Base-by-base conservation (phyloP, 2,329 filamentous ascomycete species). In the Ascochyta fabae region DNA sequence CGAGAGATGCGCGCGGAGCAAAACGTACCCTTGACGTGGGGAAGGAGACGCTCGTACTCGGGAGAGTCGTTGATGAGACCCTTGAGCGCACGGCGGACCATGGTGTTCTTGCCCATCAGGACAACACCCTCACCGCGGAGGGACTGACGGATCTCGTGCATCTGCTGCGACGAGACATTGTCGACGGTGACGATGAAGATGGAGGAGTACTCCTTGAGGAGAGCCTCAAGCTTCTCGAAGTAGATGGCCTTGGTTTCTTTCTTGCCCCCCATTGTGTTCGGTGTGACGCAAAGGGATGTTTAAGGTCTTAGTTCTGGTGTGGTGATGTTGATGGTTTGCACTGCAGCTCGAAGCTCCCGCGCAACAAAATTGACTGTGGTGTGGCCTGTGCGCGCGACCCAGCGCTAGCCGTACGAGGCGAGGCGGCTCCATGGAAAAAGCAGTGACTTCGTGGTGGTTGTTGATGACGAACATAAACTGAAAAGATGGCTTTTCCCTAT, bases 141-240 rank as follows among this genome's bases (percentile, higher is more conserved):
- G 75, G 91, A 83, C 76, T 89, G 83, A 80, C 95, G 91, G 81
- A 99, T 98, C 88, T 99, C 95, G 91, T 99, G 95, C 96, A 99
- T 99, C 89, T 99, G 96, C 88, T 99, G 95, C 73, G 95, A 99
- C 81, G 89, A 92, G 88, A 99, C 95, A 99, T 98, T 99, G 92
- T 98, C 75, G 65, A 78, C 75, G 78, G 79, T 88, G 81, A 96
- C 93, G 81, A 99, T 93, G 91, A 99, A 98, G 85, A 98, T 90
- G 77, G 90, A 94, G 81, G 87, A 88, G 90, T 96, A 98, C 80
- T 92, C 89, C 85, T 98, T 91, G 80, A 99, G 89, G 80, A 98
- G 88, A 82, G 81, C 81, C 89, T 97, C 96, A 81, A 99, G 92
- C 92, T 98, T 98, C 82, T 97, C 94, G 86, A 99, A 99, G 88